A percentile compares a stretch with the other conserved stretches of the same genome.
These are phyloP conservation scores for Penicillium atrosanguineum DNA, from an alignment of 495 filamentous ascomycete species.

Conservation along the genomic window DNA sequence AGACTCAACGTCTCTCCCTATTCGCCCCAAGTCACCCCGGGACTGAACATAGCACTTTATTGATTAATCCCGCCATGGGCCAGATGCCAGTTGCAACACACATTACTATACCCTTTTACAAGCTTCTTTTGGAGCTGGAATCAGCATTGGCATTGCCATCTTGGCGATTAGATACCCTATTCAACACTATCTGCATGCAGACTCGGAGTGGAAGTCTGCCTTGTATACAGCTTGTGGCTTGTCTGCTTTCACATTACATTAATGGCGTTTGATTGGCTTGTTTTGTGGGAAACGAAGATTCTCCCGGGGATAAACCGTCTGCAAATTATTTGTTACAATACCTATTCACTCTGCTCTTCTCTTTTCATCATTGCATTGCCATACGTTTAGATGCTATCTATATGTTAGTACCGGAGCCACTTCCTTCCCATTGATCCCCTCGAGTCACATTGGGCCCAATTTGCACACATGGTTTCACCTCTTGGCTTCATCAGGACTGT, in stretches of 20 bases:
- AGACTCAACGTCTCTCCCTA: slow-evolving; percentile 17
- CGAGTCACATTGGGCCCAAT: no score
- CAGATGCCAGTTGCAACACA: slow-evolving; percentile 1
- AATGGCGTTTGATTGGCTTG: slow-evolving; percentile 17
- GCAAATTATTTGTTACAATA: not conserved
- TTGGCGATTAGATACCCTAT: slow-evolving; percentile 22
- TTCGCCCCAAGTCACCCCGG: slow-evolving; percentile 20
- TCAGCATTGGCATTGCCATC: slow-evolving; percentile 12
- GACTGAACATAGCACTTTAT: slow-evolving; percentile 16
- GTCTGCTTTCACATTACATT: slow-evolving; percentile 15
- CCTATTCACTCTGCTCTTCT: not conserved
- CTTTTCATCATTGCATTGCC: not conserved
- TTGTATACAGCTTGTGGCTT: slow-evolving; percentile 10
- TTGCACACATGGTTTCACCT: no score
- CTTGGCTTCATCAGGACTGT: no score
- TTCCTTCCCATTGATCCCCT: no score
- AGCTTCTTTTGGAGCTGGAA: slow-evolving; percentile 11
- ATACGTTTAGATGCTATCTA: not conserved
- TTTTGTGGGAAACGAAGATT: slow-evolving; percentile 5
- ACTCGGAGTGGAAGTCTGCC: slow-evolving; percentile 20
- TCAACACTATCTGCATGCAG: slow-evolving; percentile 27
- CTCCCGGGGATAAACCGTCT: not conserved
- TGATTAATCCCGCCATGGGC: slow-evolving; percentile 4
- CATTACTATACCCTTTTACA: slow-evolving; percentile 12
- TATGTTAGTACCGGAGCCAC: no score